Evolutionary conservation across 495 filamentous ascomycete genomes (phyloP).

Genomic region (Rhizodiscina lignyota): DNA sequence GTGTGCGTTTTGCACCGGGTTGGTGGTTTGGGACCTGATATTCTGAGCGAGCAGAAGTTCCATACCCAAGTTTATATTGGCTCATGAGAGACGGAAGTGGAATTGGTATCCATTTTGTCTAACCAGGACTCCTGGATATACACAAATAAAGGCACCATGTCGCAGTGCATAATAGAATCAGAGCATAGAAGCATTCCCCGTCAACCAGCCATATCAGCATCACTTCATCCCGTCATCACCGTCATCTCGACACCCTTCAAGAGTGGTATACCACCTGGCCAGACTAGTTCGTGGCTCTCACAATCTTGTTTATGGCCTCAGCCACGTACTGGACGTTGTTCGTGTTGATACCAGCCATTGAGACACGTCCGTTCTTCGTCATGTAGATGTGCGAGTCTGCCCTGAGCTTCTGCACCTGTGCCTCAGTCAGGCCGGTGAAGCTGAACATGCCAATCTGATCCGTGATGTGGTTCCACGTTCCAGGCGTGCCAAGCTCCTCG

Average conservation of each 20-base stretch:
- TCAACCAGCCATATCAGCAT: too few relatives aligned
- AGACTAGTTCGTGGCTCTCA: too few relatives aligned
- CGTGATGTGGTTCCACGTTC: constrained; percentile 90
- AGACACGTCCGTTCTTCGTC: constrained; percentile 97
- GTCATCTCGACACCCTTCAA: too few relatives aligned
- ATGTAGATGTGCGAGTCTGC: constrained; percentile 85
- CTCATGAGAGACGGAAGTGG: too few relatives aligned
- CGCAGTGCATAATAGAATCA: too few relatives aligned
- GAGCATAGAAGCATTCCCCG: too few relatives aligned
- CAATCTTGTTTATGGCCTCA: constrained; percentile 70
- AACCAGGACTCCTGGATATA: too few relatives aligned
- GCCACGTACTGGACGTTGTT: constrained; percentile 87
- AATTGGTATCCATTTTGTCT: too few relatives aligned
- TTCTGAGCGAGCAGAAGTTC: constrained; percentile 47
- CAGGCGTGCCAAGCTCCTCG: constrained; percentile 69
- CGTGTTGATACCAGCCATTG: constrained; percentile 85
- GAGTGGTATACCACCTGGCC: too few relatives aligned
- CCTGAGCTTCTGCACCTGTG: constrained; percentile 67
- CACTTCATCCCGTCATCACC: too few relatives aligned
- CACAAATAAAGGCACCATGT: too few relatives aligned
- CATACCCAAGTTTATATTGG: too few relatives aligned
- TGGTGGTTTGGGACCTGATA: constrained; percentile 88
- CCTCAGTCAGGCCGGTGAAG: constrained; percentile 79
- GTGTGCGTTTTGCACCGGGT: constrained; percentile 57
- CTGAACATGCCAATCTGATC: constrained; percentile 99